These are phyloP conservation scores for Pestalotiopsis sp. DNA, from an alignment of 2,329 filamentous ascomycete species.

Conservation along the genomic window DNA sequence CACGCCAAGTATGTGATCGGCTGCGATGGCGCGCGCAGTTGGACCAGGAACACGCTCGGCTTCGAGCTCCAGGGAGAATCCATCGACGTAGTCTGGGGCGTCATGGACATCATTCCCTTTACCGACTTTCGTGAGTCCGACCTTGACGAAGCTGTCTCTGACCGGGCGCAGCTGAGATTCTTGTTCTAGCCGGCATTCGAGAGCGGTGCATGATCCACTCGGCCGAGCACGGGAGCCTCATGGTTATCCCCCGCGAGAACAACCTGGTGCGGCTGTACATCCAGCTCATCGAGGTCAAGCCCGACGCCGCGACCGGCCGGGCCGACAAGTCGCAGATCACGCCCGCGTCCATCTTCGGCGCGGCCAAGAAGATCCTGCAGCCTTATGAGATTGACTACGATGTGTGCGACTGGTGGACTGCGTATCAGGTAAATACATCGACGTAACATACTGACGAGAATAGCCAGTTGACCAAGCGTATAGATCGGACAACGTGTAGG, in stretches of 20 bases:
- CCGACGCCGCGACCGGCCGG: slow-evolving; percentile 32
- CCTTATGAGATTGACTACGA: slow-evolving; percentile 67
- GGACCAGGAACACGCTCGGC: slow-evolving; percentile 24
- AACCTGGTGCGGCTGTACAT: slow-evolving; percentile 62
- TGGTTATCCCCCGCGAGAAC: slow-evolving; percentile 63
- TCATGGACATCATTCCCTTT: slow-evolving; percentile 36
- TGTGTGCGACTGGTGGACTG: slow-evolving; percentile 68
- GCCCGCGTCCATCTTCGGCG: slow-evolving; percentile 57
- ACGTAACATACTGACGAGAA: too few relatives aligned
- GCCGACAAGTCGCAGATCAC: slow-evolving; percentile 58
- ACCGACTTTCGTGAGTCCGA: slow-evolving; percentile 46
- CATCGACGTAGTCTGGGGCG: slow-evolving; percentile 51
- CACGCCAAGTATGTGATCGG: slow-evolving; percentile 33
- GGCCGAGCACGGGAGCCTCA: slow-evolving; percentile 52
- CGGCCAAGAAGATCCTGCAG: slow-evolving; percentile 60
- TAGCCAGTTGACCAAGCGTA: neutral
- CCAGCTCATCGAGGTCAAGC: slow-evolving; percentile 46
- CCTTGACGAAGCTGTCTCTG: neutral
- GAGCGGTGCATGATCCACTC: slow-evolving; percentile 56
- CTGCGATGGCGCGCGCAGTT: slow-evolving; percentile 28
- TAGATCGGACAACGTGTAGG: slow-evolving; percentile 69
- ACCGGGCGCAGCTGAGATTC: slow-evolving; percentile 2
- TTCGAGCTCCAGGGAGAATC: slow-evolving; percentile 56
- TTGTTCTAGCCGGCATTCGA: slow-evolving; percentile 49
- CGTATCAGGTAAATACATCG: slow-evolving; percentile 56